These are phyloP conservation scores for Sporothrix sp. DNA, from an alignment of 2,329 filamentous ascomycete genomes.

Conservation along the genomic window DNA sequence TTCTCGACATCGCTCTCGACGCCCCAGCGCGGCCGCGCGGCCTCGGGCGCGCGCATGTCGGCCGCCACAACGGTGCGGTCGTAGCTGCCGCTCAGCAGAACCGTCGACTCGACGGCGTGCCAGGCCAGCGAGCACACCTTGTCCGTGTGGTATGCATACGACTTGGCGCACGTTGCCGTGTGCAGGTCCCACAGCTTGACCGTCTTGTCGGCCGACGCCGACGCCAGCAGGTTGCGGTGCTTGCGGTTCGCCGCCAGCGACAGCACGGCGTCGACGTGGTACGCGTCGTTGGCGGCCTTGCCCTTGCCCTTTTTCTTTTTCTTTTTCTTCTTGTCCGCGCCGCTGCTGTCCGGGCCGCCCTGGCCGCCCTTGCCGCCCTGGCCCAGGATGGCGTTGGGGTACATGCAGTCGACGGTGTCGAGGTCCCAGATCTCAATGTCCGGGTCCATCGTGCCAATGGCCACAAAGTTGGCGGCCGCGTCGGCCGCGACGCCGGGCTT, in stretches of 20 bases:
- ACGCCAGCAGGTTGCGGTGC: slow-evolving; percentile 89
- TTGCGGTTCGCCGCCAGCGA: slow-evolving; percentile 85
- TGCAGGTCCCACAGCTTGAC: slow-evolving; percentile 97
- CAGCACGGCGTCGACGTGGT: slow-evolving; percentile 89
- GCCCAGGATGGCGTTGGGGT: slow-evolving; percentile 90
- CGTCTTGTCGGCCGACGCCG: slow-evolving; percentile 90
- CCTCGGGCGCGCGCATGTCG: slow-evolving; percentile 88
- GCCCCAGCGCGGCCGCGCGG: slow-evolving; percentile 73
- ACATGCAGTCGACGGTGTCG: slow-evolving; percentile 94
- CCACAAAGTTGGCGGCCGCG: slow-evolving; percentile 78
- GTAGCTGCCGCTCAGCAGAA: slow-evolving; percentile 87
- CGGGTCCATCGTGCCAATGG: slow-evolving; percentile 92
- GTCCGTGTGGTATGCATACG: slow-evolving; percentile 90
- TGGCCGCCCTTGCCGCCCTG: slow-evolving; percentile 43
- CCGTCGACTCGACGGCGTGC: slow-evolving; percentile 79
- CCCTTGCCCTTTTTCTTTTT: slow-evolving; percentile 90
- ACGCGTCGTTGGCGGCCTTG: slow-evolving; percentile 79
- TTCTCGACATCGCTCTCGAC: slow-evolving; percentile 94
- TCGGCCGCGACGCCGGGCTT: slow-evolving; percentile 54
- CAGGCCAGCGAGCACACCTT: slow-evolving; percentile 95
- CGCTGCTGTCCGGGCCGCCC: neutral
- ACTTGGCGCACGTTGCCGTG: slow-evolving; percentile 87
- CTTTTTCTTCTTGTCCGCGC: slow-evolving; percentile 47
- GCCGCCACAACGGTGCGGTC: slow-evolving; percentile 89
- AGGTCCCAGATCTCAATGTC: slow-evolving; percentile 99